Base-by-base conservation (phyloP, 352 stramenopile genomes). In the Globisporangium parvum region DNA sequence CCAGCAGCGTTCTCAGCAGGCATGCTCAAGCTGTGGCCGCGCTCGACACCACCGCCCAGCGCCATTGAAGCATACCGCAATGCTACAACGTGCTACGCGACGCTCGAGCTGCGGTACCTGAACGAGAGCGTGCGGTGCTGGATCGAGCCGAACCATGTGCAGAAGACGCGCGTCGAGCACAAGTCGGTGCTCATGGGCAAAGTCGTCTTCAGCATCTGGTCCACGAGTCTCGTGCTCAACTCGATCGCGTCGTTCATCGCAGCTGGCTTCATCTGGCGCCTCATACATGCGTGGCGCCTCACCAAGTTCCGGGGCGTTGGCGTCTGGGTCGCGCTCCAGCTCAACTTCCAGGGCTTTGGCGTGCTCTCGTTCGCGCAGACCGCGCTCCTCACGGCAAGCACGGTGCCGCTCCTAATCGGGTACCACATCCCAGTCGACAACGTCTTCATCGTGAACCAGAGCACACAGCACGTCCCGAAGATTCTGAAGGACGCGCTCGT, bases 181-280 rank as follows among this genome's bases (percentile, higher is more conserved):
- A 56, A 62, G 21, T 66, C 65, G 0, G 53, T 64, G 20, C 44
- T 63, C 2, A 49, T 76, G n/a, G 62, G 59, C 12, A 65, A 65
- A 46, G 46, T 76, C 41, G 59, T 69, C 12, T 76, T 64, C 55
- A 73, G 68, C 48, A 73, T 69, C 50, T 76, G 68, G 68, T 71
- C 65, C n/a, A 71, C 71, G 49, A 71, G 65, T 9, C 53, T 70
- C 24, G 68, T 73, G 28, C 65, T 76, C 37, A 76, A 76, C 40
- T 33, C 48, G 14, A 73, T 73, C 37, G 65, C 62, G 3, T 12
- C 62, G 6, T 60, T 62, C 47, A 66, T 76, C 35, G 65, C 68
- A 8, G 6, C 60, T 1, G 48, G 54, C 8, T 76, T 69, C 46
- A 39, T 65, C 4, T 59, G 41, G 44, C 58, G 68, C 6, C 55